Evolutionary conservation across 805 yeast species (phyloP).

Genomic region (Starmerella tilneyi): DNA sequence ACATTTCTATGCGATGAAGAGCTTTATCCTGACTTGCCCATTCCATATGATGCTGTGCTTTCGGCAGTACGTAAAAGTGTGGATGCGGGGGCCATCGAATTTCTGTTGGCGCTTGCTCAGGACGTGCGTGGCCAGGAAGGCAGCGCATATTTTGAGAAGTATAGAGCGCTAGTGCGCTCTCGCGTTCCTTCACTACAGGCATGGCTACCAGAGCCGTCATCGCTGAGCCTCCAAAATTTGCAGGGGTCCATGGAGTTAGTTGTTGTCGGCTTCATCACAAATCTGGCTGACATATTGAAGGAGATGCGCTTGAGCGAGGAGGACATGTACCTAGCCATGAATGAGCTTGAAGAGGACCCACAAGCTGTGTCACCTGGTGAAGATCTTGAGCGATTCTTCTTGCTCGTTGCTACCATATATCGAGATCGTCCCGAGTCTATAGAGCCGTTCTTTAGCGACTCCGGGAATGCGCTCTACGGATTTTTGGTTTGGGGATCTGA

Average conservation of each 20-base stretch:
- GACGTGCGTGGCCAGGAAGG: slow-evolving; percentile 25
- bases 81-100: slow-evolving; percentile 34
- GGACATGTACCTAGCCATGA: slow-evolving; percentile 29
- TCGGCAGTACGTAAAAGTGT: slow-evolving; percentile 27
- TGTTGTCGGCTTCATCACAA: slow-evolving; percentile 28
- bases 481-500: slow-evolving; percentile 82
- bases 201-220: slow-evolving; percentile 14
- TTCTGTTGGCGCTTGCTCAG: slow-evolving; percentile 31
- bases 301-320: slow-evolving; percentile 35
- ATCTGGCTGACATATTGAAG: slow-evolving; percentile 34
- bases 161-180: slow-evolving; percentile 21
- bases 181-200: slow-evolving; percentile 26
- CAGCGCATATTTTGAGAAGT: slow-evolving; percentile 7
- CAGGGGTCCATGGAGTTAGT: slow-evolving; percentile 24
- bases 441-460: slow-evolving; percentile 54
- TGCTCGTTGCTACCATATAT: slow-evolving; percentile 62
- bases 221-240: slow-evolving; percentile 16
- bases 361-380: slow-evolving; percentile 43
- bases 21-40: neutral
- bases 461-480: slow-evolving; percentile 58
- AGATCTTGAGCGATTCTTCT: slow-evolving; percentile 78
- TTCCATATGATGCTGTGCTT: slow-evolving; percentile 16
- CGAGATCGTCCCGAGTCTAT: slow-evolving; percentile 50
- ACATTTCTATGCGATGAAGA: slow-evolving; percentile 17
- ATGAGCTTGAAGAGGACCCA: slow-evolving; percentile 14